Percentiles rank a stretch among this genome's conserved stretches.
Evolutionary conservation across 2,329 filamentous ascomycete genomes (phyloP).

Genomic region (Aspergillus flavus): DNA sequence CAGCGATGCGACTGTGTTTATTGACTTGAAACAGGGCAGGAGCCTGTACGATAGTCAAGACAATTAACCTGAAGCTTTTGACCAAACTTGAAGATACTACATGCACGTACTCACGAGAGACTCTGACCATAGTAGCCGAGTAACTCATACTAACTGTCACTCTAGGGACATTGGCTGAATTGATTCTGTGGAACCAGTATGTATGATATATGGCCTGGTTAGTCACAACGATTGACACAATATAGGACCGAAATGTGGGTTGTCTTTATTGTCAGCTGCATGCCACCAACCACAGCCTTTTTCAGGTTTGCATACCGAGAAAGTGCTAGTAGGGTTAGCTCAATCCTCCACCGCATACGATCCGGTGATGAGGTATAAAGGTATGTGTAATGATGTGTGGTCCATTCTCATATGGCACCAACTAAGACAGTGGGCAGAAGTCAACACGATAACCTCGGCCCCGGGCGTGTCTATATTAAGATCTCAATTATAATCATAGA

Average conservation of each 20-base stretch:
- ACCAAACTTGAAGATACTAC: constrained; percentile 15
- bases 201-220: not conserved
- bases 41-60: constrained; percentile 24
- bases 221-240: not conserved
- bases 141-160: not conserved
- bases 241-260: constrained; percentile 28
- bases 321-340: not conserved
- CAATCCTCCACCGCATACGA: not conserved
- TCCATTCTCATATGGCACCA: too few species aligned
- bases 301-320: not conserved
- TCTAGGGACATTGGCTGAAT: constrained; percentile 16
- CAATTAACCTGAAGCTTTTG: constrained; percentile 13
- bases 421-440: too few species aligned
- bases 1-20: not conserved
- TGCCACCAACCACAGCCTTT: constrained; percentile 19
- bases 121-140: not conserved
- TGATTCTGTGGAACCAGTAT: constrained; percentile 24
- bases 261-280: constrained; percentile 27
- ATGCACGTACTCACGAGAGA: constrained; percentile 13
- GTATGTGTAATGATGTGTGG: too few species aligned
- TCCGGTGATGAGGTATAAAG: not conserved
- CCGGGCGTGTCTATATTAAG: not conserved
- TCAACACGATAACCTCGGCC: too few species aligned
- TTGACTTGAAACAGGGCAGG: constrained; percentile 16
- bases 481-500: not conserved